phyloP scores from a whole-genome alignment of 2,329 filamentous ascomycete species.

The Neobulgaria alba region DNA sequence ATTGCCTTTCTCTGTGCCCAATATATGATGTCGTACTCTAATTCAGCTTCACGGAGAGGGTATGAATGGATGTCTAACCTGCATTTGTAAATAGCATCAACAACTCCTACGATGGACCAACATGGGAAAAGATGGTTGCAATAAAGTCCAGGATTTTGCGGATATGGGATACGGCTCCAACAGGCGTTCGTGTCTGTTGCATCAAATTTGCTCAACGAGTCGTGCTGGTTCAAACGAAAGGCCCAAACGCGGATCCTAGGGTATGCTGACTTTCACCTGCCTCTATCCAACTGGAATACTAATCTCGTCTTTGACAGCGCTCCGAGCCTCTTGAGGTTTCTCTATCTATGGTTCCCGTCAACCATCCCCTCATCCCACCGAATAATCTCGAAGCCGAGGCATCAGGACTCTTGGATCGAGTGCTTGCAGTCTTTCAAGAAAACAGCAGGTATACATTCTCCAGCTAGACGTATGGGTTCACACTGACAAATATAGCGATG shows the following conservation, averaged over 20 bases:
- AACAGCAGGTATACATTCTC: slow-evolving; percentile 59
- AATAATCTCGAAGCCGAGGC: slow-evolving; percentile 87
- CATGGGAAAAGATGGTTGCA: slow-evolving; percentile 80
- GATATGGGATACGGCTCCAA: slow-evolving; percentile 73
- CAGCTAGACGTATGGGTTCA: slow-evolving; percentile 8
- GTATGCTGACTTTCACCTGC: slow-evolving; percentile 42
- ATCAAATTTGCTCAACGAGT: slow-evolving; percentile 96
- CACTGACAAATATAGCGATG: slow-evolving; percentile 57
- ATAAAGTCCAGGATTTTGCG: slow-evolving; percentile 86
- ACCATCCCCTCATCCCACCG: slow-evolving; percentile 71
- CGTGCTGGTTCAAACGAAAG: slow-evolving; percentile 84
- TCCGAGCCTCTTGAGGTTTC: slow-evolving; percentile 76
- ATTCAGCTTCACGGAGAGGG: background rate
- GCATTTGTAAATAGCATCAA: slow-evolving; percentile 55
- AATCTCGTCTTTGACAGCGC: slow-evolving; percentile 37
- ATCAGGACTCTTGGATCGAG: slow-evolving; percentile 79
- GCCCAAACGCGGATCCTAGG: slow-evolving; percentile 70
- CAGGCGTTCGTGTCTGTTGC: slow-evolving; percentile 81
- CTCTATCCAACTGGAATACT: background rate
- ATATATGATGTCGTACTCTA: too few species aligned
- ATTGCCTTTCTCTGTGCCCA: too few species aligned
- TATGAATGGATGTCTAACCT: slow-evolving; percentile 22
- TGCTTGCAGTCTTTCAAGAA: slow-evolving; percentile 79
- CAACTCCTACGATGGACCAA: slow-evolving; percentile 69
- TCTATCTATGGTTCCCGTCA: slow-evolving; percentile 72